phyloP scores from a whole-genome alignment of 495 filamentous ascomycete genomes.

The Tuber brumale region DNA sequence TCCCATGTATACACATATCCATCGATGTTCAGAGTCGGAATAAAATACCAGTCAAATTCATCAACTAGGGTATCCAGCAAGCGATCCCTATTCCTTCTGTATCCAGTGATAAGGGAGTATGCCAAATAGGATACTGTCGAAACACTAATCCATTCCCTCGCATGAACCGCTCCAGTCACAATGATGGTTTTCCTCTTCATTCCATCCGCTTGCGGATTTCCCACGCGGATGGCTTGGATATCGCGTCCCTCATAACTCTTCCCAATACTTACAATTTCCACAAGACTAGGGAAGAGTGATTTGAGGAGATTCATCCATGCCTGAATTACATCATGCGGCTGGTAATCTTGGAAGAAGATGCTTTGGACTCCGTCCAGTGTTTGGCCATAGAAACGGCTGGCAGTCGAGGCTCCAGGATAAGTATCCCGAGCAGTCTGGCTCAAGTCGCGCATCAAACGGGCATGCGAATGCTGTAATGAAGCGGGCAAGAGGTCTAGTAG shows the following conservation, averaged over 20 bases:
- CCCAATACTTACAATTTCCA: conserved; percentile 67
- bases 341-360: conserved; percentile 83
- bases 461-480: conserved; percentile 66
- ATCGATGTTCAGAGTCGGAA: conserved; percentile 87
- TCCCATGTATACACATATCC: conserved; percentile 94
- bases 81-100: conserved; percentile 54
- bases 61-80: conserved; percentile 57
- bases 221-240: conserved; percentile 75
- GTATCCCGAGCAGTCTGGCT: conserved; percentile 69
- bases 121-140: conserved; percentile 87
- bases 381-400: background rate
- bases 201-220: conserved; percentile 38
- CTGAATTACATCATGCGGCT: conserved; percentile 66
- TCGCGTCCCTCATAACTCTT: conserved; percentile 77
- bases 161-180: conserved; percentile 77
- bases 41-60: conserved; percentile 76
- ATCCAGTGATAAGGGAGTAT: conserved; percentile 78
- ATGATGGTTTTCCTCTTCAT: conserved; percentile 64
- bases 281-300: conserved; percentile 78
- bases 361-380: conserved; percentile 49
- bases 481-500: conserved; percentile 73
- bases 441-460: conserved; percentile 72
- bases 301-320: conserved; percentile 87
- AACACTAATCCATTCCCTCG: conserved; percentile 92
- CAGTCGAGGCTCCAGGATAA: conserved; percentile 51